A percentile compares a stretch with the other conserved stretches of the same genome.
Conservation (phyloP, 2,329 filamentous ascomycete species). For the Ophiostoma sp. region DNA sequence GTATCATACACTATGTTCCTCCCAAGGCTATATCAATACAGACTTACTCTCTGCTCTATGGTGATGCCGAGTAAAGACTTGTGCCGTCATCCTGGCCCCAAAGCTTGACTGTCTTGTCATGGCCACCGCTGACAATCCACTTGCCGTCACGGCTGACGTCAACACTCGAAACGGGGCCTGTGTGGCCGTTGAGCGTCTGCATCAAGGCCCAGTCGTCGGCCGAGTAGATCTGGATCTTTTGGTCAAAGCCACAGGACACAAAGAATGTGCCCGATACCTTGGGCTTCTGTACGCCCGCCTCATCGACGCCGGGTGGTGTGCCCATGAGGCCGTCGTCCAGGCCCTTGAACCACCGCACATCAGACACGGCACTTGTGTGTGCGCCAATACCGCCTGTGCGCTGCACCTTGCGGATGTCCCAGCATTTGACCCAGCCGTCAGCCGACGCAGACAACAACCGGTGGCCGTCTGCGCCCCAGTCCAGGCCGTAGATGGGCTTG, state of each 20-base stretch:
- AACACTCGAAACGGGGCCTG: constrained; percentile 83
- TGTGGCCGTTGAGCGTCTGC: constrained; percentile 83
- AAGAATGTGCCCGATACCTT: constrained; percentile 91
- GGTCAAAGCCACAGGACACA: constrained; percentile 85
- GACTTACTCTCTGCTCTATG: not conserved
- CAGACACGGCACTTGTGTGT: constrained; percentile 84
- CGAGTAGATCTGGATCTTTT: constrained; percentile 90
- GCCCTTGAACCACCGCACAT: constrained; percentile 91
- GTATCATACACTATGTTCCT: constrained; percentile 4
- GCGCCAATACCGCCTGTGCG: constrained; percentile 81
- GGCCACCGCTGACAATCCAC: constrained; percentile 92
- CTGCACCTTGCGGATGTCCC: constrained; percentile 88
- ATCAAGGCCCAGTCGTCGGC: constrained; percentile 92
- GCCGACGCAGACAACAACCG: constrained; percentile 88
- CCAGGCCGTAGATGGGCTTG: constrained; percentile 84
- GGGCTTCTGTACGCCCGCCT: constrained; percentile 59
- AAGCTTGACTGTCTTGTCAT: constrained; percentile 91
- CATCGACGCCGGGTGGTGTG: constrained; percentile 51
- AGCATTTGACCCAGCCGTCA: constrained; percentile 96
- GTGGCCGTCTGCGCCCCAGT: constrained; percentile 88
- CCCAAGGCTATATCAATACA: too few relatives aligned
- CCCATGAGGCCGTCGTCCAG: constrained; percentile 65
- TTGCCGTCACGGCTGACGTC: constrained; percentile 80
- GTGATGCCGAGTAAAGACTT: constrained; percentile 20
- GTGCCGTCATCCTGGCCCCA: constrained; percentile 79